Base-by-base conservation (phyloP, 345 rosid species). In the Eucalyptus paniculata region DNA sequence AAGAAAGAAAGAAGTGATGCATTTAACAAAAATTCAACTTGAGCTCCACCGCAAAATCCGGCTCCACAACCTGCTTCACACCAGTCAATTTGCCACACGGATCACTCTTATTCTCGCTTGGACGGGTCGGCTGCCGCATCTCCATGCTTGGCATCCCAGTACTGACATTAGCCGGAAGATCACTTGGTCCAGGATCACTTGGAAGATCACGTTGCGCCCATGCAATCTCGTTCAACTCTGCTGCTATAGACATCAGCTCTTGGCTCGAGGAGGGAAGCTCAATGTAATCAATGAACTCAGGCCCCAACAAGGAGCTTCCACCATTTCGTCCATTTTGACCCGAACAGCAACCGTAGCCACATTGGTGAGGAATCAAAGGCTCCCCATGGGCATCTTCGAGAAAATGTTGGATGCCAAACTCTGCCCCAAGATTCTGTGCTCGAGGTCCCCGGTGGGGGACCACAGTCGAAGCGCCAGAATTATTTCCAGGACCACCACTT, bases 211-310 rank as follows among this genome's bases (percentile, higher is more conserved):
- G 95, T 90, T 89, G 95, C 82, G 96, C 95, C 98, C 99, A 93
- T 15, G 99, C 96, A 83, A 97, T 95, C 89, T 94, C 95, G 95
- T 95, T 97, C 92, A 97, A 90, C 90, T 97, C 98, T 0, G 96
- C 95, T 40, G 98, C 98, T 89, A 95, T 92, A 87, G 97, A 94
- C 89, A 97, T 93, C 82, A 97, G 88, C 89, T 97, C 98, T 80
- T 94, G 96, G 91, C 94, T 94, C 23, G 95, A 92, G 50, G 91
- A 77, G 60, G 94, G 94, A 45, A 88, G 92, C 90, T 97, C 99
- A 82, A 95, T 96, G 86, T 94, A 95, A 87, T 97, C 99, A 50
- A 95, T 91, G 88, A 97, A 97, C 91, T 95, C 99, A 6, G 97
- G 97, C 60, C 99, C 99, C 92, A 95, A 88, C 86, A 97, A 88